Base-by-base conservation (phyloP, 495 filamentous ascomycete species). In the Podospora anserina region DNA sequence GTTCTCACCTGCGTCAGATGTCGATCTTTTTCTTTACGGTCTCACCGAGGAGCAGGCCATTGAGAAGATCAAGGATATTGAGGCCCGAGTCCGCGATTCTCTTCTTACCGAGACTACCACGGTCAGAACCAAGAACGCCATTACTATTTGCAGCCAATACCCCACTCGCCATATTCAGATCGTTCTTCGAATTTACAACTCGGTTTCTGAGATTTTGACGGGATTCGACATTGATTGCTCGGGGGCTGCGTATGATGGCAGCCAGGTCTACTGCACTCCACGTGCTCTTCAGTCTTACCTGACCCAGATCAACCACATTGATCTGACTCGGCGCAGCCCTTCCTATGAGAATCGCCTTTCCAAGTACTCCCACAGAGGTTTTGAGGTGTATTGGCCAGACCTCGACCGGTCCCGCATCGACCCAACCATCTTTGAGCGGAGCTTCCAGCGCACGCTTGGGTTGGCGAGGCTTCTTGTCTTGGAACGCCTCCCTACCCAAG, bases 261-360 rank as follows among this genome's bases (percentile, higher is more conserved):
- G 84, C 6, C 89, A 91, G 69, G 91, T 95, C 4, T 92, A 88
- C 70, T 85, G 84, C 23, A 85, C 89, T 11, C 92, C 92, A 9
- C 85, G 92, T 53, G 83, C 90, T 15, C 74, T 96, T 5, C 84
- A 84, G n/a, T 85, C 91, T 1, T 93, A 87, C 71, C 87, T 94
- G 65, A 92, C 90, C 7, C 92, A 96, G 79, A 83, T 83, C 66
- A 96, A 96, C 72, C 87, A 86, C 28, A 85, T 96, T 69, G 92
- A 96, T 75, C 82, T 96, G 59, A 88, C 86, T 6, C 85, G 92
- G 4, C 87, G 92, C 16, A 93, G 90, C 13, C 91, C 92, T 0
- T 93, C 91, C 0, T 96, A 94, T 72, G 92, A 96, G 72, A 94
- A 90, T 69, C 89, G 92, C 9, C 83, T 96, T n/a, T 92, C 90